phyloP scores from a whole-genome alignment of 768 basidiomycete genomes.

The Dentipellis sp. region DNA sequence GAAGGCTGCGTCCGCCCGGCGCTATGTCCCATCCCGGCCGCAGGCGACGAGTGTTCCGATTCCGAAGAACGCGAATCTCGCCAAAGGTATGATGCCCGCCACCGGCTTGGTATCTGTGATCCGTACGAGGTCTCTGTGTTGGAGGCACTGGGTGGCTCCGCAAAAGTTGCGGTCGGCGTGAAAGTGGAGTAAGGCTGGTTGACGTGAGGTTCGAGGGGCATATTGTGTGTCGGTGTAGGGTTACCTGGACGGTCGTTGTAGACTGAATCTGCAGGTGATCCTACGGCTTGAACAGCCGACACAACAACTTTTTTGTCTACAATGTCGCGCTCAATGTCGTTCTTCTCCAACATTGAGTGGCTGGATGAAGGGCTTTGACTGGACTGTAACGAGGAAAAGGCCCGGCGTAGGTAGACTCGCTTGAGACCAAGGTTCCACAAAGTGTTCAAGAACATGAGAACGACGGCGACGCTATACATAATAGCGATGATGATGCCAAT shows the following conservation, averaged over 20 bases:
- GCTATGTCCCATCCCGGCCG: too few relatives aligned
- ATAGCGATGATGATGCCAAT: slow-evolving; percentile 71
- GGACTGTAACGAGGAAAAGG: slow-evolving; percentile 9
- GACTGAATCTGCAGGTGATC: not conserved
- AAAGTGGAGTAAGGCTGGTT: slow-evolving; percentile 35
- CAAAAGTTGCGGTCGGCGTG: slow-evolving; percentile 21
- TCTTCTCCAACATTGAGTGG: not conserved
- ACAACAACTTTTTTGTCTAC: slow-evolving; percentile 19
- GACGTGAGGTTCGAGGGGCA: slow-evolving; percentile 30
- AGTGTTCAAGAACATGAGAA: slow-evolving; percentile 63
- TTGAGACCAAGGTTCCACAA: slow-evolving; percentile 34
- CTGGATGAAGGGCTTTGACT: slow-evolving; percentile 12
- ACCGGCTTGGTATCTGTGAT: slow-evolving; percentile 7
- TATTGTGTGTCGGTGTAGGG: slow-evolving; percentile 42
- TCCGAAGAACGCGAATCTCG: not conserved
- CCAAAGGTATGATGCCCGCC: slow-evolving; percentile 5
- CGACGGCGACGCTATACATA: slow-evolving; percentile 59
- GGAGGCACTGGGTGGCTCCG: slow-evolving; percentile 11
- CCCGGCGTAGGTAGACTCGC: slow-evolving; percentile 21
- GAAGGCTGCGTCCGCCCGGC: too few relatives aligned
- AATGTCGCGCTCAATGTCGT: slow-evolving; percentile 10
- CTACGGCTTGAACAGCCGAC: not conserved
- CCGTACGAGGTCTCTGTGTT: slow-evolving; percentile 12
- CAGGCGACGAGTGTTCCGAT: too few relatives aligned
- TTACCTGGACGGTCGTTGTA: slow-evolving; percentile 32